Percentiles rank a stretch among this genome's conserved stretches.
Evolutionary conservation across 768 basidiomycete species (phyloP).

Genomic region (Leucosporidium creatinivorum): DNA sequence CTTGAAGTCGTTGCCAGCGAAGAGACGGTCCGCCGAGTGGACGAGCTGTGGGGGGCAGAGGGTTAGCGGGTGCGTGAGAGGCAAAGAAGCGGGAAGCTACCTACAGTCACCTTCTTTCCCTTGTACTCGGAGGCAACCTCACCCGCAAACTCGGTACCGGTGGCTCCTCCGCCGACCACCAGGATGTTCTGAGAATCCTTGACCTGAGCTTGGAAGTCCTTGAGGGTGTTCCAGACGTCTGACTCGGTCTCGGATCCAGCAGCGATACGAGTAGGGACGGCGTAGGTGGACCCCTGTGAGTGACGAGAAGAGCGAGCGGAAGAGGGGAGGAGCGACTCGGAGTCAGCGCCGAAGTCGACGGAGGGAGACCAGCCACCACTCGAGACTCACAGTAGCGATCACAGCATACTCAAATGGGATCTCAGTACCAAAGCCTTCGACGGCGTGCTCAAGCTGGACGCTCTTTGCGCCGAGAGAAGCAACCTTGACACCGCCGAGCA

Average conservation of each 20-base stretch:
- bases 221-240: constrained; percentile 14
- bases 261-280: constrained; percentile 16
- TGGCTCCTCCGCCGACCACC: not conserved
- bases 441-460: constrained; percentile 18
- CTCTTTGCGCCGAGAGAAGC: constrained; percentile 2
- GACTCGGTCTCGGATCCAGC: not conserved
- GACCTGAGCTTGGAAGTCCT: constrained; percentile 9
- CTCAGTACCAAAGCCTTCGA: constrained; percentile 12
- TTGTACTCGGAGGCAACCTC: not conserved
- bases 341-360: not conserved
- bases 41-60: constrained; percentile 22
- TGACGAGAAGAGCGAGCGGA: not conserved
- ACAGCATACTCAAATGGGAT: constrained; percentile 29
- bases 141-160: not conserved
- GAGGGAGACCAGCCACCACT: constrained; percentile 1
- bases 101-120: not conserved
- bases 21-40: constrained; percentile 16
- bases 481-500: constrained; percentile 11
- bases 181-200: constrained; percentile 5
- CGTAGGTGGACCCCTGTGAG: constrained; percentile 22
- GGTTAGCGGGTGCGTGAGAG: constrained; percentile 32
- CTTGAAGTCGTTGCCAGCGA: constrained; percentile 15
- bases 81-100: too few relatives aligned
- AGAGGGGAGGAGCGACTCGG: too few relatives aligned
- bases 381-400: constrained; percentile 28